Conservation (phyloP, 257 asterid species). For the Fraxinus quadrangulata region DNA sequence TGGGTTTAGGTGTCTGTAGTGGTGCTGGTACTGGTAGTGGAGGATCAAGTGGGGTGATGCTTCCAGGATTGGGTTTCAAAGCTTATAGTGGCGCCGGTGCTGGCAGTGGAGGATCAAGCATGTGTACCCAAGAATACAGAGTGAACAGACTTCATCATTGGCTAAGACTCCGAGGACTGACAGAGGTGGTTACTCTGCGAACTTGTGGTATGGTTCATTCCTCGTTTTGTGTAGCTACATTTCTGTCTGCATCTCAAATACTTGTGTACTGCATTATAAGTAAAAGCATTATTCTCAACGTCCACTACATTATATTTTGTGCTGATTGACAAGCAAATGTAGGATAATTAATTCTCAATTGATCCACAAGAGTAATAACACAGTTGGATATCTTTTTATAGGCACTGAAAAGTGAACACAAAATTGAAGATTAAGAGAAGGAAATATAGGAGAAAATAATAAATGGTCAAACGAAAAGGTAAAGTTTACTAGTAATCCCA, state of each 20-base stretch:
- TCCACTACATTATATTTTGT: not conserved
- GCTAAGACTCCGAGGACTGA: slow-evolving; percentile 38
- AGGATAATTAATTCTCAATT: not conserved
- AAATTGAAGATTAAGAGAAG: not conserved
- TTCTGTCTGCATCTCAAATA: slow-evolving; percentile 5
- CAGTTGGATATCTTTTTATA: not conserved
- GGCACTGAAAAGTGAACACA: not conserved
- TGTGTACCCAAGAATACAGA: slow-evolving; percentile 49
- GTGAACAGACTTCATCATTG: slow-evolving; percentile 44
- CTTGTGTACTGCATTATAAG: not conserved
- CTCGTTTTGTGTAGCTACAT: not conserved
- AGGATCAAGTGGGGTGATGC: slow-evolving; percentile 26
- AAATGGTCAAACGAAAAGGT: not conserved
- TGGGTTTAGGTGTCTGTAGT: slow-evolving; percentile 29
- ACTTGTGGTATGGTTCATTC: slow-evolving; percentile 46
- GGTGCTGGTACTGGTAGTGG: not conserved
- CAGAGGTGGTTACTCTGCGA: slow-evolving; percentile 42
- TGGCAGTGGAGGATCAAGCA: slow-evolving; percentile 42
- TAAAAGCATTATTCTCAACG: not conserved
- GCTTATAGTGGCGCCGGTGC: slow-evolving; percentile 37
- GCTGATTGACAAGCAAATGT: not conserved
- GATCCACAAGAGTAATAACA: not conserved
- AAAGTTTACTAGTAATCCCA: not conserved
- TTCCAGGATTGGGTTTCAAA: slow-evolving; percentile 35
- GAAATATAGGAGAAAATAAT: not conserved